Base-by-base conservation (phyloP, 2,329 filamentous ascomycete genomes). In the Orbilia quercus region DNA sequence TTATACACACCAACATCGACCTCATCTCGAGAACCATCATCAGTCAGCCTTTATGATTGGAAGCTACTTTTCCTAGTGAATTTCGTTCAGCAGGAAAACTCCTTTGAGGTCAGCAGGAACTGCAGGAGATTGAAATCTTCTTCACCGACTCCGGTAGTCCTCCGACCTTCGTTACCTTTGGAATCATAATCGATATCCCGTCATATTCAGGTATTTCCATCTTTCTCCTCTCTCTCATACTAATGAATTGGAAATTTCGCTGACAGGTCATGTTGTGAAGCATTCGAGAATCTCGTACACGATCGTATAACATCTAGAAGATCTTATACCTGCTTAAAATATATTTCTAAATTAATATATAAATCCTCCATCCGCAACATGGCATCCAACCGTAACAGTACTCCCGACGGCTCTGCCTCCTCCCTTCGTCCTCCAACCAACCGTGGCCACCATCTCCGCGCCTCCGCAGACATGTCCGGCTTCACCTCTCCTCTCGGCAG, bases 391-490 rank as follows among this genome's bases (percentile, higher is more conserved):
- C 90, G 95, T 79, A 98, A 98, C 83, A 98, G 93, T 85, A 98
- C 94, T 48, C 95, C 95, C 63, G 95, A 98, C 84, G 91, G 90
- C 60, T 92, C 89, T 79, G 88, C 91, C 73, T 90, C 89, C 59
- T 89, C 91, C 76, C 89, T 96, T 79, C 90, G 94, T 75, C 91
- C 93, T 51, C 91, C 92, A 53, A 86, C 89, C 44, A 90, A 93
- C 76, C 88, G 94, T 77, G 89, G 89, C 64, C 91, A 94, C 81
- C 91, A 95, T 80, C 88, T 99, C 75, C 92, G 95, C 79, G 92
- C 93, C 50, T 99, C 95, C 58, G 94, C 95, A 78, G 95, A 99
- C 81, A 96, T 98, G 91, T 91, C 92, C 75, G 77, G 76, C 47
- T 91, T 96, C 79, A 88, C 82, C 80, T 85, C 78, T 80, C 91